phyloP scores from a whole-genome alignment of 176 grass and related monocot genomes.

The Musa itinerans region DNA sequence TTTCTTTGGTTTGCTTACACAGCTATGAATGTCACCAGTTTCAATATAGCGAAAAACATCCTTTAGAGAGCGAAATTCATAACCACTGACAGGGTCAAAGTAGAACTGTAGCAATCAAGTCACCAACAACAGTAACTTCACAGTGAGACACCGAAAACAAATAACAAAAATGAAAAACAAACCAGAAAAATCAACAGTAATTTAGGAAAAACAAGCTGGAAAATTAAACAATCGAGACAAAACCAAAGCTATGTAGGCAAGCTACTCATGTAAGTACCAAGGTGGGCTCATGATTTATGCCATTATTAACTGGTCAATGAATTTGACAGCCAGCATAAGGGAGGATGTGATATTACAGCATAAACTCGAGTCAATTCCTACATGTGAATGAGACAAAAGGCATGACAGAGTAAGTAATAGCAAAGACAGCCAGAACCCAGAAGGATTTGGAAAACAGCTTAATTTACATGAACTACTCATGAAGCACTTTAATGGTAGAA shows the following conservation, averaged over 20 bases:
- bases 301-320: neutral
- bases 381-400: neutral
- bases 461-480: too few species aligned
- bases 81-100: constrained; percentile 54
- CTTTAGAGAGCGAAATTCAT: constrained; percentile 51
- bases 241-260: neutral
- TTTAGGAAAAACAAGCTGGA: constrained; percentile 7
- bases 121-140: constrained; percentile 2
- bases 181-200: constrained; percentile 18
- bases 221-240: neutral
- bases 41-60: constrained; percentile 43
- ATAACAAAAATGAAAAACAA: constrained; percentile 14
- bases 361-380: neutral
- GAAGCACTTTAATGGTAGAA: too few species aligned
- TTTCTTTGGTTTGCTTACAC: constrained; percentile 30
- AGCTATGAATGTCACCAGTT: constrained; percentile 32
- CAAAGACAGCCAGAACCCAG: too few species aligned
- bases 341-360: neutral
- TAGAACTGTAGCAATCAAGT: constrained; percentile 49
- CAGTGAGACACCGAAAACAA: neutral
- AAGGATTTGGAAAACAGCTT: neutral
- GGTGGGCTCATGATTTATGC: neutral
- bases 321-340: neutral
- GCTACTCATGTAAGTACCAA: neutral
- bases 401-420: neutral